Evolutionary conservation across 2,329 filamentous ascomycete genomes (phyloP).

Genomic region (Epichloe gansuensis): DNA sequence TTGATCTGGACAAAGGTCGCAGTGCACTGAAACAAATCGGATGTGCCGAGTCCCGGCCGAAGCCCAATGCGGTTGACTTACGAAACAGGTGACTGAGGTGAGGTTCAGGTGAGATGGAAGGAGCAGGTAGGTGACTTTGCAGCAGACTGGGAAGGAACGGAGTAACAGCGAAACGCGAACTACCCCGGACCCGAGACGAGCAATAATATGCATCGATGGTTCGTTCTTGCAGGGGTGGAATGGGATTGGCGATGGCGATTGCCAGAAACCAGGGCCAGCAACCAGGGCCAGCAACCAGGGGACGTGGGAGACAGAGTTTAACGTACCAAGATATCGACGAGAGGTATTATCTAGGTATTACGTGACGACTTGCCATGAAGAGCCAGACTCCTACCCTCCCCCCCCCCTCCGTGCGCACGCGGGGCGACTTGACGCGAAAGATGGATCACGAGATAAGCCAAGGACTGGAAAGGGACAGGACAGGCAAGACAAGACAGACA

Average conservation of each 20-base stretch:
- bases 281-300: neutral
- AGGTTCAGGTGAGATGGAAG: neutral
- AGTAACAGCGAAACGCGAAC: neutral
- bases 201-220: neutral
- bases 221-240: neutral
- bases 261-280: neutral
- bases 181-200: neutral
- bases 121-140: slow-evolving; percentile 2
- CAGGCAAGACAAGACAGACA: neutral
- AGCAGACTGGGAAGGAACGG: neutral
- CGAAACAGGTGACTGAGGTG: neutral
- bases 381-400: too few relatives aligned
- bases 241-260: neutral
- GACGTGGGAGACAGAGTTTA: neutral
- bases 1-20: neutral
- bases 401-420: neutral
- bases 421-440: neutral
- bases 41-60: slow-evolving; percentile 5
- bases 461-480: neutral
- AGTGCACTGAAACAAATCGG: slow-evolving; percentile 4
- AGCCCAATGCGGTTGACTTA: slow-evolving; percentile 4
- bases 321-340: too few relatives aligned
- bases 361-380: neutral
- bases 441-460: neutral
- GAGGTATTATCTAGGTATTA: neutral